Percentiles rank a stretch among this genome's conserved stretches.
Conservation (phyloP, 768 basidiomycete genomes). For the Boletus insuetus region DNA sequence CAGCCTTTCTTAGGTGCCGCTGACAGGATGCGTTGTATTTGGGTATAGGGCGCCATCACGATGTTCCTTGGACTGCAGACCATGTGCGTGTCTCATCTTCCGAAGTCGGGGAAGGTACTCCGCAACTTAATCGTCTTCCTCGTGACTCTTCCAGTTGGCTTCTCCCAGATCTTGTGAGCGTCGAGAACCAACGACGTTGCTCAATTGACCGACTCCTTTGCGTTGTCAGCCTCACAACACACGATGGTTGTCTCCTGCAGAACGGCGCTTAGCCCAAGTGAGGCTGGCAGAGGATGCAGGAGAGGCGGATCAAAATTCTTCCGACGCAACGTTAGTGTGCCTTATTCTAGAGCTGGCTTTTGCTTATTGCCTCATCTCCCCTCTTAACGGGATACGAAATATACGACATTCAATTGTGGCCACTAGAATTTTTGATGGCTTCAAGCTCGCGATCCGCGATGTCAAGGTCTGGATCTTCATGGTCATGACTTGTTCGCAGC, state of each 20-base stretch:
- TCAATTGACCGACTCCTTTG: not conserved
- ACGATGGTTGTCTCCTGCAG: slow-evolving; percentile 50
- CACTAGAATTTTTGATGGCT: slow-evolving; percentile 46
- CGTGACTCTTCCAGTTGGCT: slow-evolving; percentile 41
- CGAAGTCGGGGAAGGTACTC: not conserved
- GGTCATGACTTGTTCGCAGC: slow-evolving; percentile 47
- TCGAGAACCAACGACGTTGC: not conserved
- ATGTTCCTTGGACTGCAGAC: slow-evolving; percentile 54
- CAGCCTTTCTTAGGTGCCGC: not conserved
- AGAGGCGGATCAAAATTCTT: slow-evolving; percentile 55
- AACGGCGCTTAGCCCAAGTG: slow-evolving; percentile 61
- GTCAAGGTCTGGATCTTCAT: slow-evolving; percentile 53
- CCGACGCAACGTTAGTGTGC: slow-evolving; percentile 11
- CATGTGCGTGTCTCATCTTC: slow-evolving; percentile 38
- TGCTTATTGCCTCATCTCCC: not conserved
- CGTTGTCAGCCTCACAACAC: slow-evolving; percentile 56
- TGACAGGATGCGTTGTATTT: not conserved
- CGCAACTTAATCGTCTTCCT: not conserved
- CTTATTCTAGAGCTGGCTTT: not conserved
- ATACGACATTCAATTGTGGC: not conserved
- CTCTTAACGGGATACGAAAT: not conserved
- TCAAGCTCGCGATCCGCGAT: slow-evolving; percentile 57
- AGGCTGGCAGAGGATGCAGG: slow-evolving; percentile 68
- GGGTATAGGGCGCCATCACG: slow-evolving; percentile 56
- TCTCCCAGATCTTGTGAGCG: slow-evolving; percentile 56